These are phyloP conservation scores for Cardiosporidium cionae DNA, from an alignment of 169 alveolate genomes.

Conservation along the genomic window DNA sequence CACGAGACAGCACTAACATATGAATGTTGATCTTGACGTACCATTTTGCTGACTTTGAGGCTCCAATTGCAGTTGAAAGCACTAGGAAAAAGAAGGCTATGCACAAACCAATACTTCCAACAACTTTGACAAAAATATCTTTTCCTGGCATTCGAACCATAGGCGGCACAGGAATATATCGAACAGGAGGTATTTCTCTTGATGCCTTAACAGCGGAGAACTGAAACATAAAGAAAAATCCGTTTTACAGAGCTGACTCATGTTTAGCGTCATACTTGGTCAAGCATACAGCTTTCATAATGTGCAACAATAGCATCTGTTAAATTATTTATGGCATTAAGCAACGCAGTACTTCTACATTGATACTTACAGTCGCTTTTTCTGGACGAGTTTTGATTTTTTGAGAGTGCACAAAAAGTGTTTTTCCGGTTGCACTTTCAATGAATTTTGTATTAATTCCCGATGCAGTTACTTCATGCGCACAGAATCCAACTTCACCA, in stretches of 20 bases:
- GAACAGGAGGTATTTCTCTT: conserved; percentile 57
- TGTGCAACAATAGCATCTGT: too few relatives aligned
- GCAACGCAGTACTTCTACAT: too few relatives aligned
- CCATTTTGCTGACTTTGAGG: conserved; percentile 16
- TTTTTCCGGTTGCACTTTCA: conserved; percentile 58
- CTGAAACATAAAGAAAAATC: not conserved
- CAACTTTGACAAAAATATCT: conserved; percentile 65
- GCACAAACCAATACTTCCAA: conserved; percentile 69
- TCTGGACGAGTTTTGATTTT: conserved; percentile 47
- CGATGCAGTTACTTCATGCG: conserved; percentile 59
- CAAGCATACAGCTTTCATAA: too few relatives aligned
- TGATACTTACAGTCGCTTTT: conserved; percentile 43
- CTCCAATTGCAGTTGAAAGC: conserved; percentile 10
- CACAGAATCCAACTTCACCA: conserved; percentile 65
- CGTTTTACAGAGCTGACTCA: too few relatives aligned
- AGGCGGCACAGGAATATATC: conserved; percentile 52
- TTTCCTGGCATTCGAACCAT: conserved; percentile 57
- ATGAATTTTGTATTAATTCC: conserved; percentile 62
- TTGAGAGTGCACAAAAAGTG: conserved; percentile 53
- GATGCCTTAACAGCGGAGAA: conserved; percentile 20
- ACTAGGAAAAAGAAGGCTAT: conserved; percentile 38
- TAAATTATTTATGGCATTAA: too few relatives aligned
- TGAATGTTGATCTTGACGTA: too few relatives aligned
- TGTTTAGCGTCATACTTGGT: too few relatives aligned
- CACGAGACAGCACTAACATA: too few relatives aligned